A percentile compares a stretch with the other conserved stretches of the same genome.
These are phyloP conservation scores for Fraxinus greggii DNA, from an alignment of 305 asterid genomes.

Conservation along the genomic window DNA sequence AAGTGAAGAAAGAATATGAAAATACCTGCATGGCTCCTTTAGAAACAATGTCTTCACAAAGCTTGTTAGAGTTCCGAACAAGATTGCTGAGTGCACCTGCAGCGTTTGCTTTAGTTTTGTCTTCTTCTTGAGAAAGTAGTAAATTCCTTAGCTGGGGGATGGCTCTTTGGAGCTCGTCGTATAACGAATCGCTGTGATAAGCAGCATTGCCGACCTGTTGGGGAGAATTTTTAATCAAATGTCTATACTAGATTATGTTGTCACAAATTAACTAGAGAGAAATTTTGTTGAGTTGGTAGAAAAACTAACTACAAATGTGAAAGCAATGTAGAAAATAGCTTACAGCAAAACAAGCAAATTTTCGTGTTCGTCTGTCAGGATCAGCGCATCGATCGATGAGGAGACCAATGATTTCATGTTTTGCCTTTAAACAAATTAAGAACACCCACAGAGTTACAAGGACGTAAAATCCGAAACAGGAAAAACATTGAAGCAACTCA, in stretches of 20 bases:
- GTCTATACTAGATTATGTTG: not conserved
- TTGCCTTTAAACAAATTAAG: slow-evolving; percentile 48
- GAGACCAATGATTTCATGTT: slow-evolving; percentile 60
- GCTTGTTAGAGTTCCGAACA: slow-evolving; percentile 92
- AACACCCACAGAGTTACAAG: slow-evolving; percentile 5
- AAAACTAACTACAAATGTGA: not conserved
- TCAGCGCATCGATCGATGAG: slow-evolving; percentile 89
- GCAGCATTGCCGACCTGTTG: slow-evolving; percentile 98
- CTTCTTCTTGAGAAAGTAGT: slow-evolving; percentile 86
- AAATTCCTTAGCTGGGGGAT: slow-evolving; percentile 78
- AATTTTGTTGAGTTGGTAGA: not conserved
- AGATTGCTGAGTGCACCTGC: slow-evolving; percentile 99
- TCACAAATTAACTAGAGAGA: slow-evolving; percentile 11
- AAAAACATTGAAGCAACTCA: not conserved
- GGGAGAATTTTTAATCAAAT: slow-evolving; percentile 28
- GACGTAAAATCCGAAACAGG: not conserved
- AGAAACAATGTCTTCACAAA: slow-evolving; percentile 90
- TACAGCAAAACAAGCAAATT: slow-evolving; percentile 98
- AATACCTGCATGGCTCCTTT: slow-evolving; percentile 95
- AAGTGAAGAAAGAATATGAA: not conserved
- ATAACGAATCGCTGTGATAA: slow-evolving; percentile 80
- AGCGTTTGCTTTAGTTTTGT: slow-evolving; percentile 97
- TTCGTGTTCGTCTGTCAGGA: slow-evolving; percentile 85
- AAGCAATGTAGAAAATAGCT: slow-evolving; percentile 28
- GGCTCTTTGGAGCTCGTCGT: slow-evolving; percentile 85